Evolutionary conservation across 129 eudicot species (phyloP).

Genomic region (Lonicera japonica): DNA sequence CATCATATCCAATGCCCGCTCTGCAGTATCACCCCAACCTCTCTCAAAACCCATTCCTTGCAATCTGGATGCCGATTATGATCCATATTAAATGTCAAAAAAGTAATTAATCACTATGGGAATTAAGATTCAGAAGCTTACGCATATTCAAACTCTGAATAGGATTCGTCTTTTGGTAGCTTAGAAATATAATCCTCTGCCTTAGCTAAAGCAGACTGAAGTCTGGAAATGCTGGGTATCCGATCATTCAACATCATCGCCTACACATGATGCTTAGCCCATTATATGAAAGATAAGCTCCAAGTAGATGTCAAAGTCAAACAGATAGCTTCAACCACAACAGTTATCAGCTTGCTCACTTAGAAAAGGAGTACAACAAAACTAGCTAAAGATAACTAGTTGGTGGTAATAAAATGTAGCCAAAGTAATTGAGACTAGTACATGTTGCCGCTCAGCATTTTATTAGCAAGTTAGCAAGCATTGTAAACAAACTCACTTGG

Average conservation of each 20-base stretch:
- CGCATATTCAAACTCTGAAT: constrained; percentile 75
- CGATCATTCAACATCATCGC: constrained; percentile 91
- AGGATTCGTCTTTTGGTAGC: constrained; percentile 67
- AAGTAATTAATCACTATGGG: not conserved
- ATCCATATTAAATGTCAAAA: not conserved
- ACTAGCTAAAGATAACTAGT: not conserved
- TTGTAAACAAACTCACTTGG: constrained; percentile 58
- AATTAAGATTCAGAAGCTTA: constrained; percentile 26
- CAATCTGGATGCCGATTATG: constrained; percentile 39
- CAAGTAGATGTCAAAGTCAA: too few species aligned
- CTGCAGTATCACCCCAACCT: constrained; percentile 98
- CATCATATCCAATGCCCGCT: constrained; percentile 67
- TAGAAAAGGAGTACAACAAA: not conserved
- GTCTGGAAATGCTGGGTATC: constrained; percentile 57
- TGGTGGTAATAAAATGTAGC: not conserved
- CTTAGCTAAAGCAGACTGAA: constrained; percentile 61
- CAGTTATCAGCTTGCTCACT: too few species aligned
- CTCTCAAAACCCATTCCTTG: constrained; percentile 98
- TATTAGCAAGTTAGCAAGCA: not conserved
- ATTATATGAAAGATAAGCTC: too few species aligned
- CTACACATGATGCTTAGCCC: constrained; percentile 23
- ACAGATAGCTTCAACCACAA: too few species aligned
- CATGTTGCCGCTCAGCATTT: too few species aligned
- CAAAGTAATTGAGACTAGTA: too few species aligned
- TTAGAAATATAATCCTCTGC: constrained; percentile 88